Conservation (phyloP, 2,329 filamentous ascomycete genomes). For the Talaromyces sp. region DNA sequence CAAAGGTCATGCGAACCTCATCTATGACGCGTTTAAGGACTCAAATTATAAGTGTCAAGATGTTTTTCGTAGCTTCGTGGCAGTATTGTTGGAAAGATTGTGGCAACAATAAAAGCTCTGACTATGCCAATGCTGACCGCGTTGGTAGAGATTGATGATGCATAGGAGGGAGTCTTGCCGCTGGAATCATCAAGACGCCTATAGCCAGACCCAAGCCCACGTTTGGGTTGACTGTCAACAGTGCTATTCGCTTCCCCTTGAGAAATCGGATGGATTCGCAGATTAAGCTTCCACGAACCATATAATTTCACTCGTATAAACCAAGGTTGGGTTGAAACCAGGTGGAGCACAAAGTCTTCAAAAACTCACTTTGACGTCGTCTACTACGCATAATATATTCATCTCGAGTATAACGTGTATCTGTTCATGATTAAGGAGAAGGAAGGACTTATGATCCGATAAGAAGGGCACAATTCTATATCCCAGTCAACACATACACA, state of each 20-base stretch:
- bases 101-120: not conserved
- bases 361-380: slow-evolving; percentile 3
- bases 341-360: slow-evolving; percentile 1
- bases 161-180: not conserved
- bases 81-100: not conserved
- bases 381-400: not conserved
- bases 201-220: not conserved
- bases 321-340: not conserved
- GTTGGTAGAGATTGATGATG: not conserved
- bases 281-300: slow-evolving; percentile 1
- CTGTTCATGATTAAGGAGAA: not conserved
- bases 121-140: not conserved
- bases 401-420: not conserved
- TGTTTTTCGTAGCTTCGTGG: not conserved
- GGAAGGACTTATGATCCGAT: not conserved
- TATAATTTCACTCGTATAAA: not conserved
- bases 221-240: not conserved
- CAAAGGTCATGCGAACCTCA: not conserved
- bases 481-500: too few species aligned
- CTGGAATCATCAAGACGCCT: not conserved
- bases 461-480: not conserved
- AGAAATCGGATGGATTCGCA: not conserved
- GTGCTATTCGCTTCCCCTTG: not conserved
- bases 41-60: not conserved
- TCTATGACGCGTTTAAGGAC: not conserved